Conservation (phyloP, 768 basidiomycete genomes). For the Boletus reticulatus region DNA sequence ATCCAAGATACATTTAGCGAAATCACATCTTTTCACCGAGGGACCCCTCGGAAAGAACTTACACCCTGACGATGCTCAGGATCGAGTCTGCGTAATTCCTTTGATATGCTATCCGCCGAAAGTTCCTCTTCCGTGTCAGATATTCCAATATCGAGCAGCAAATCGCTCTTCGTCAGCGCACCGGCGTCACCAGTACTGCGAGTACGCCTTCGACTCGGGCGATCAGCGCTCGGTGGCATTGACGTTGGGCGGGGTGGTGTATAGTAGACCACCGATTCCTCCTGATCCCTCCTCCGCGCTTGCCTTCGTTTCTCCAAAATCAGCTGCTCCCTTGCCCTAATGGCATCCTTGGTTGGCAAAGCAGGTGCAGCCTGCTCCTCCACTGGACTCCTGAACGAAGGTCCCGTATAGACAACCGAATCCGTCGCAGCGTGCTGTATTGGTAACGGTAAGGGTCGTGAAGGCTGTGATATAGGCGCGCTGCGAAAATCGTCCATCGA, state of each 20-base stretch:
- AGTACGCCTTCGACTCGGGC: constrained; percentile 65
- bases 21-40: background rate
- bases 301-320: constrained; percentile 71
- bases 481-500: constrained; percentile 26
- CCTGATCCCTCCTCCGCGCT: constrained; percentile 53
- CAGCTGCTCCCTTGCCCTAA: constrained; percentile 60
- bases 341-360: constrained; percentile 64
- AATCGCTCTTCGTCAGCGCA: constrained; percentile 33
- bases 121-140: constrained; percentile 49
- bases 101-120: constrained; percentile 68
- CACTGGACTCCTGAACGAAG: constrained; percentile 33
- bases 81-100: constrained; percentile 63
- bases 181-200: constrained; percentile 78
- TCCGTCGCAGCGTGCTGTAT: constrained; percentile 55
- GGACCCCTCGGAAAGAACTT: constrained; percentile 7
- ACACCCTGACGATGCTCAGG: constrained; percentile 28
- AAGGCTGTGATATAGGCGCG: constrained; percentile 8
- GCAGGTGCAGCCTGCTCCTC: constrained; percentile 35
- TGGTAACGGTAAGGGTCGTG: constrained; percentile 21
- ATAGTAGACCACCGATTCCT: constrained; percentile 37
- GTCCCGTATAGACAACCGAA: constrained; percentile 34
- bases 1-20: constrained; percentile 5
- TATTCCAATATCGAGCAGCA: constrained; percentile 36
- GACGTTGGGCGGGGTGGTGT: constrained; percentile 30
- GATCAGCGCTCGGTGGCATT: constrained; percentile 31